phyloP scores from a whole-genome alignment of 441 rosid species.

The Mallotus repandus region DNA sequence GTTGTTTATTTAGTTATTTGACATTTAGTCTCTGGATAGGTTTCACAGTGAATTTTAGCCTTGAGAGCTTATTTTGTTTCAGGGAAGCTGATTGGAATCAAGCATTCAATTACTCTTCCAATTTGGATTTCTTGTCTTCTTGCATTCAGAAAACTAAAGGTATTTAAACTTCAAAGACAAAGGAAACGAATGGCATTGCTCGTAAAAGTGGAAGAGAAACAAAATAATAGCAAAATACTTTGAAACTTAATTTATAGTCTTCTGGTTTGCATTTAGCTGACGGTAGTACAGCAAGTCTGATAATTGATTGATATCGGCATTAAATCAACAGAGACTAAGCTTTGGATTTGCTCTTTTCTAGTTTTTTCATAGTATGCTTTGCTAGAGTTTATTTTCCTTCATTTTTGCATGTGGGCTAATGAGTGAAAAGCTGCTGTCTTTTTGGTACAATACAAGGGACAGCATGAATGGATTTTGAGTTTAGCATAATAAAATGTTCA shows the following conservation, averaged over 20 bases:
- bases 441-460: not conserved
- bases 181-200: not conserved
- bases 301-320: not conserved
- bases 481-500: not conserved
- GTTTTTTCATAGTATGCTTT: too few species aligned
- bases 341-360: too few species aligned
- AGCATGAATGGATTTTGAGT: not conserved
- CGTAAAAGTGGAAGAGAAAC: not conserved
- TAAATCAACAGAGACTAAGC: too few species aligned
- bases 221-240: not conserved
- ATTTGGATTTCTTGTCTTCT: constrained; percentile 66
- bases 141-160: constrained; percentile 64
- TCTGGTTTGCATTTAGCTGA: not conserved
- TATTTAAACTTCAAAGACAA: constrained; percentile 21
- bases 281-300: not conserved
- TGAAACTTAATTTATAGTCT: not conserved
- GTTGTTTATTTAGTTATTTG: not conserved
- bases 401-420: too few species aligned
- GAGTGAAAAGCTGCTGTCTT: too few species aligned
- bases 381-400: too few species aligned
- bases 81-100: constrained; percentile 86
- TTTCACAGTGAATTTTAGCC: constrained; percentile 1
- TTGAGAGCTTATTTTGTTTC: constrained; percentile 33
- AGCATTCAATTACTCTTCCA: constrained; percentile 80
- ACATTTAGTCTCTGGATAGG: not conserved